phyloP scores from a whole-genome alignment of 176 grass and related monocot genomes.

The Oryza australiensis region DNA sequence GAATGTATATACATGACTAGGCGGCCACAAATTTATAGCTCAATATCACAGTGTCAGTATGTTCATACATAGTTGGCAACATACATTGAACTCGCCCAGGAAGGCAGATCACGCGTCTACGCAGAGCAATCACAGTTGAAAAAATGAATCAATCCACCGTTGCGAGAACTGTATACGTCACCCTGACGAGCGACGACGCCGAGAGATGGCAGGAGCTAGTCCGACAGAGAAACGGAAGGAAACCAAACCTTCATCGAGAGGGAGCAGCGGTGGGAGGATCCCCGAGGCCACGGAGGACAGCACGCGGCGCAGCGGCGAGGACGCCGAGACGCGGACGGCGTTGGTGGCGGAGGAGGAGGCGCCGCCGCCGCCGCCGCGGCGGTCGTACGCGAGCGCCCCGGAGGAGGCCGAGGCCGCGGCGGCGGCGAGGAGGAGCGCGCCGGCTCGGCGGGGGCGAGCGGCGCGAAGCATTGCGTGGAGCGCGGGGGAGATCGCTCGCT shows the following conservation, averaged over 20 bases:
- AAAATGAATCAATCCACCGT: not conserved
- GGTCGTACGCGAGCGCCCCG: not conserved
- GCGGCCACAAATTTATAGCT: not conserved
- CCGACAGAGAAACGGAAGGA: not conserved
- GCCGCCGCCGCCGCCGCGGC: not conserved
- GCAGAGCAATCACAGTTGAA: not conserved
- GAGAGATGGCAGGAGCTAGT: not conserved
- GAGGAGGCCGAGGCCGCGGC: not conserved
- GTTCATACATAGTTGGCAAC: not conserved
- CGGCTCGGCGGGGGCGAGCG: slow-evolving; percentile 36
- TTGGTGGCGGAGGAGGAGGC: not conserved
- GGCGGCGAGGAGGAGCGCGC: slow-evolving; percentile 34
- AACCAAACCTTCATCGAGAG: slow-evolving; percentile 8
- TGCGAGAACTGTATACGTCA: not conserved
- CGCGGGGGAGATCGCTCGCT: not conserved
- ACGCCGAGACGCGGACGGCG: not conserved
- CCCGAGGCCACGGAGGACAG: slow-evolving; percentile 23
- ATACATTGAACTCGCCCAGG: not conserved
- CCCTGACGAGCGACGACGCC: not conserved
- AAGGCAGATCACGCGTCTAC: not conserved
- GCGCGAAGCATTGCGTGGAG: slow-evolving; percentile 28
- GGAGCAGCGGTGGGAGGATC: not conserved
- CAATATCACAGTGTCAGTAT: not conserved
- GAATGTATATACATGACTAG: not conserved
- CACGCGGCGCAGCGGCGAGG: slow-evolving; percentile 1